A percentile compares a stretch with the other conserved stretches of the same genome.
Conservation (phyloP, 805 yeast genomes). For the Kuraishia hungarica region DNA sequence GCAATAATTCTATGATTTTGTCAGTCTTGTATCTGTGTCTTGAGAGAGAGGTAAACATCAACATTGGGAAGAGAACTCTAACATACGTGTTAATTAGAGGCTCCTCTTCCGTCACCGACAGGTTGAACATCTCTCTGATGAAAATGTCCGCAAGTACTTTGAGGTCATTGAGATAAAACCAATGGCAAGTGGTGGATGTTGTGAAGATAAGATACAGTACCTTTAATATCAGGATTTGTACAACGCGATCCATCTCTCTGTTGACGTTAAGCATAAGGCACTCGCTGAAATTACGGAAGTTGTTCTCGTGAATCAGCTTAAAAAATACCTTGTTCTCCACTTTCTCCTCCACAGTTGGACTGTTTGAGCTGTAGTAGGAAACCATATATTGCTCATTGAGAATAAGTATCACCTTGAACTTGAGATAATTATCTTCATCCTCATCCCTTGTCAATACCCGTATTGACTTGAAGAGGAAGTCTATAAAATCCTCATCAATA, state of each 20-base stretch:
- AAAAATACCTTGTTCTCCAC: slow-evolving; percentile 44
- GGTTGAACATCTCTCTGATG: slow-evolving; percentile 66
- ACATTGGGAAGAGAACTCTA: slow-evolving; percentile 64
- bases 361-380: slow-evolving; percentile 25
- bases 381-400: slow-evolving; percentile 87
- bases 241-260: slow-evolving; percentile 60
- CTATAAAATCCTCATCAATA: slow-evolving; percentile 36
- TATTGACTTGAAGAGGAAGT: slow-evolving; percentile 37
- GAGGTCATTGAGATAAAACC: slow-evolving; percentile 76
- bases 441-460: slow-evolving; percentile 32
- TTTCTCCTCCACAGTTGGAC: slow-evolving; percentile 2
- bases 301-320: slow-evolving; percentile 35
- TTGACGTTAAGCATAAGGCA: slow-evolving; percentile 69
- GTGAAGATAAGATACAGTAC: slow-evolving; percentile 69
- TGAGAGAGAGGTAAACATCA: slow-evolving; percentile 55
- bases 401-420: slow-evolving; percentile 62
- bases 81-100: slow-evolving; percentile 60
- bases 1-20: slow-evolving; percentile 42
- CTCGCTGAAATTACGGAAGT: slow-evolving; percentile 52
- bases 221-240: slow-evolving; percentile 74
- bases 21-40: slow-evolving; percentile 48
- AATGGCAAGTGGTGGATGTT: slow-evolving; percentile 50
- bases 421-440: slow-evolving; percentile 55
- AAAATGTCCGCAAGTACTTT: slow-evolving; percentile 79
- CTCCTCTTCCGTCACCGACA: slow-evolving; percentile 47